phyloP scores from a whole-genome alignment of 345 rosid genomes.

The thale cress (Arabidopsis thaliana) region TAIR10.1 NC_003070.9:10498501-10499000 shows the following conservation, averaged over 20 bases:
- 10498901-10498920: neutral
- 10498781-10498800: conserved; percentile 70
- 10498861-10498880: neutral
- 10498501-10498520: conserved; percentile 65
- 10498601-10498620: conserved; percentile 64
- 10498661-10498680: conserved; percentile 68
- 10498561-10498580: conserved; percentile 69
- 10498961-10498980: conserved; percentile 52
- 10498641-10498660: conserved; percentile 73
- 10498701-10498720: conserved; percentile 62
- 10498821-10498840: neutral
- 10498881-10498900: neutral
- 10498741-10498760: conserved; percentile 68
- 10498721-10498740: conserved; percentile 61
- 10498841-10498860: neutral
- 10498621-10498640: conserved; percentile 70
- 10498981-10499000: conserved; percentile 58
- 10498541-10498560: conserved; percentile 59
- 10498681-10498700: conserved; percentile 63
- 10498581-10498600: conserved; percentile 55
- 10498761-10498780: conserved; percentile 63
- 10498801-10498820: neutral
- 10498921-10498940: neutral
- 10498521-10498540: conserved; percentile 51
- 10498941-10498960: neutral